Base-by-base conservation (phyloP, 768 basidiomycete genomes). In the Amanita pallidorosea region DNA sequence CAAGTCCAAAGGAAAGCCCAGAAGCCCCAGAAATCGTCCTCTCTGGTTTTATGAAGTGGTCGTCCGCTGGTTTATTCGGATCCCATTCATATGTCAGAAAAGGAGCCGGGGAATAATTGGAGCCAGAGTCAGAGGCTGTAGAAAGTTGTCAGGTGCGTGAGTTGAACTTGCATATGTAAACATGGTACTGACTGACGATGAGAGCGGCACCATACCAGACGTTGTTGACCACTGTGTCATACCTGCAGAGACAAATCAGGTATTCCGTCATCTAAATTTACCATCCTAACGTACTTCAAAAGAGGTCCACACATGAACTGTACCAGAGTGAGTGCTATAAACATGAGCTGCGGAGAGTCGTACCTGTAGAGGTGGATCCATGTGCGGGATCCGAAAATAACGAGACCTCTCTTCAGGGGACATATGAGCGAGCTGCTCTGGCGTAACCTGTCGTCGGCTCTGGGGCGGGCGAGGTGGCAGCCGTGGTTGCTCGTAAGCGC, bases 221-320 rank as follows among this genome's bases (percentile, higher is more conserved):
- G 20, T 78, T 70, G 54, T 81, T 70, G 56, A 88, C 83, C 22
- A 88, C 77, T 0, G 92, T 98, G 61, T 97, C 93, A 60, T 91
- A 97, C 37, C 87, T 81, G 54, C 34, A 38, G 50, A 38, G 27
- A 41, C 18, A 50, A 42, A 51, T 47, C 22, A 36, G 45, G 40
- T 34, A 29, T 45, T 41, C 27, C 27, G 48, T 41, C 9, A 29
- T 17, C 29, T 47, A 38, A 43, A 49, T 33, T 27, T 44, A 40
- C 41, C 45, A 36, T 40, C 27, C 47, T 45, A 44, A 64, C 47
- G 13, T 56, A 75, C 74, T 69, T 71, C 47, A 97, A 67, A 15
- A 97, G 70, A 18, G 92, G 92, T 0, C 93, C 92, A 51, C 87
- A 89, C 90, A 95, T 93, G 59, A 94, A 78, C 73, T 85, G 63